Percentiles rank a stretch among this genome's conserved stretches.
These are phyloP conservation scores for Microstegium vimineum DNA, from an alignment of 176 grass and related monocot species.

Conservation along the genomic window DNA sequence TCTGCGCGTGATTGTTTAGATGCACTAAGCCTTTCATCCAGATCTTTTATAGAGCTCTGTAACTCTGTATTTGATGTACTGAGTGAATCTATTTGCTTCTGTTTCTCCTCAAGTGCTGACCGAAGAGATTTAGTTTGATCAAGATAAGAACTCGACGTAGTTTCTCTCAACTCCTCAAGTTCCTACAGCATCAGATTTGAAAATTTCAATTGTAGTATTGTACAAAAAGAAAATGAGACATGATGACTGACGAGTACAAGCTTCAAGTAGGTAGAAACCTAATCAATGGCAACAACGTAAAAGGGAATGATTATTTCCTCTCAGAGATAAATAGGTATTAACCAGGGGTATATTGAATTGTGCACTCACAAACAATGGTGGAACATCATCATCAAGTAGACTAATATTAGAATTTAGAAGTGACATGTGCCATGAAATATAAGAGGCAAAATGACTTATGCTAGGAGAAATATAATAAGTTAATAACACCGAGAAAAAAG, in stretches of 20 bases:
- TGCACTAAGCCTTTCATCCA: conserved; percentile 76
- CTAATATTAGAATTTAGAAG: conserved; percentile 24
- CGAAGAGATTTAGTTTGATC: conserved; percentile 76
- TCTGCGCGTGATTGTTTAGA: conserved; percentile 81
- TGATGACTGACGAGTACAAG: neutral
- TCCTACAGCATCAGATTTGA: conserved; percentile 67
- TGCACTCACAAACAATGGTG: conserved; percentile 1
- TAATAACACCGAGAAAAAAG: neutral
- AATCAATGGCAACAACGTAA: neutral
- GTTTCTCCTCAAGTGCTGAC: conserved; percentile 56
- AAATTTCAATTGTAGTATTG: neutral
- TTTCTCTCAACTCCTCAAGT: conserved; percentile 76
- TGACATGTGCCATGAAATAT: neutral
- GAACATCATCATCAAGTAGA: neutral
- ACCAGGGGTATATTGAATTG: neutral
- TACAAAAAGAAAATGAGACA: neutral
- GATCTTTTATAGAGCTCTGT: conserved; percentile 67
- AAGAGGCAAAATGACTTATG: neutral
- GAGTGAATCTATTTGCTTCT: conserved; percentile 62
- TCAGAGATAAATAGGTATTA: neutral
- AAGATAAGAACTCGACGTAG: conserved; percentile 50
- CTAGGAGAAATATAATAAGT: conserved; percentile 7
- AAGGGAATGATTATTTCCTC: neutral
- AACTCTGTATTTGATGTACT: conserved; percentile 55
- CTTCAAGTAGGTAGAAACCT: conserved; percentile 13